phyloP scores from a whole-genome alignment of 192 early-diverging fungal genomes.

The Spizellomyces punctatus region DNA sequence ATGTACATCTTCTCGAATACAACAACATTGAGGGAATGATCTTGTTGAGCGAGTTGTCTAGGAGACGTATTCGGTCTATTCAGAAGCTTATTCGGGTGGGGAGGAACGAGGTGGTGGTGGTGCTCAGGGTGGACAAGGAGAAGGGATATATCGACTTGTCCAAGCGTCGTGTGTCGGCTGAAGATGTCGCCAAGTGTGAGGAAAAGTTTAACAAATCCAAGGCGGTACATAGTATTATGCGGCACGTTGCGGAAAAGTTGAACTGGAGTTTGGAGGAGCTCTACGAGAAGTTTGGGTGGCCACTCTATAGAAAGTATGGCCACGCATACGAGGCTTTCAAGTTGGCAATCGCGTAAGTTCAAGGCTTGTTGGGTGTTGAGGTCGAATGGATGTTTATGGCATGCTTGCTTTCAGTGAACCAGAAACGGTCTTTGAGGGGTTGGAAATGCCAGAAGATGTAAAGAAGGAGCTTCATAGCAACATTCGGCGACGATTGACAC shows the following conservation, averaged over 20 bases:
- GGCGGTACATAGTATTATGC: slow-evolving; percentile 80
- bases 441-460: slow-evolving; percentile 66
- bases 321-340: slow-evolving; percentile 99
- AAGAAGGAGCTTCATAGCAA: slow-evolving; percentile 76
- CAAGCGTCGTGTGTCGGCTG: slow-evolving; percentile 87
- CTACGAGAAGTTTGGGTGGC: slow-evolving; percentile 88
- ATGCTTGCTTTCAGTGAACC: slow-evolving; percentile 62
- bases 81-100: slow-evolving; percentile 95
- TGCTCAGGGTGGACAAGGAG: slow-evolving; percentile 94
- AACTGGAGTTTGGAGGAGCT: slow-evolving; percentile 80
- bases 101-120: slow-evolving; percentile 89
- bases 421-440: slow-evolving; percentile 80
- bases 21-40: slow-evolving; percentile 99
- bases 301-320: slow-evolving; percentile 91
- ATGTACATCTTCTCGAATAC: slow-evolving; percentile 94
- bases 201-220: slow-evolving; percentile 95
- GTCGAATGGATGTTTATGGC: no score
- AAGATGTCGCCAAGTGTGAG: slow-evolving; percentile 88
- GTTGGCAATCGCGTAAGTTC: slow-evolving; percentile 76
- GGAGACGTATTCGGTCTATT: slow-evolving; percentile 93
- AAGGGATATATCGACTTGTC: slow-evolving; percentile 99
- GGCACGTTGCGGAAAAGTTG: slow-evolving; percentile 86
- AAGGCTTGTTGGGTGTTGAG: no score
- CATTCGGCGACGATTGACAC: slow-evolving; percentile 90
- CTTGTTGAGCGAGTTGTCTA: slow-evolving; percentile 86